Conservation (phyloP, 345 rosid genomes). For the Sisymbrium irio region DNA sequence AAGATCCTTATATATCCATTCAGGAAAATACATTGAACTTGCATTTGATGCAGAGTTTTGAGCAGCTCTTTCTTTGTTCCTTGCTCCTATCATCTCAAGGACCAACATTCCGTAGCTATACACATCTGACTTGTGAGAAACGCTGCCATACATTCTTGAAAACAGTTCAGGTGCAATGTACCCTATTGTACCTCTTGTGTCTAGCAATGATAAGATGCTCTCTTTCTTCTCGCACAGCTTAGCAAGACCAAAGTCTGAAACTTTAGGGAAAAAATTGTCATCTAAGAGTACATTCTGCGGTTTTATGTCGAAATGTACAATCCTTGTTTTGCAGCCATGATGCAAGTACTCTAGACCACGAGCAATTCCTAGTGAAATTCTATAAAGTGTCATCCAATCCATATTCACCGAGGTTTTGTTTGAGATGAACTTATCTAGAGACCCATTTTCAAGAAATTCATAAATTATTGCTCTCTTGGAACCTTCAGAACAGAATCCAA, state of each 20-base stretch:
- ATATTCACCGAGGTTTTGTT: not conserved
- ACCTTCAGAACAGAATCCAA: constrained; percentile 44
- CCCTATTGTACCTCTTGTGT: not conserved
- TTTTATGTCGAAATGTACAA: constrained; percentile 43
- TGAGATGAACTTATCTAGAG: constrained; percentile 36
- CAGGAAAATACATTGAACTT: not conserved
- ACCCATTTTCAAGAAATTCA: constrained; percentile 40
- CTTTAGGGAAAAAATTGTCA: not conserved
- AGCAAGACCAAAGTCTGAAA: not conserved
- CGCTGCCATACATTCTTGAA: not conserved
- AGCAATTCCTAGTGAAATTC: constrained; percentile 39
- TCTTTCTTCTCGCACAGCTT: not conserved
- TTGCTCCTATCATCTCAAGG: not conserved
- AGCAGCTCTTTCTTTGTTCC: not conserved
- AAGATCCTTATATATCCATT: not conserved
- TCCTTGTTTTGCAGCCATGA: constrained; percentile 48
- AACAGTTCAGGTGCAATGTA: not conserved
- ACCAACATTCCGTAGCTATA: not conserved
- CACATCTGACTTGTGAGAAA: not conserved
- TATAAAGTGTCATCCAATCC: constrained; percentile 16
- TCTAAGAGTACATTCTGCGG: not conserved
- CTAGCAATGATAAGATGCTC: not conserved
- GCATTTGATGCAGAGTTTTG: not conserved
- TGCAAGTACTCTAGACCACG: constrained; percentile 54
- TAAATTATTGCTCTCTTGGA: constrained; percentile 38